Base-by-base conservation (phyloP, 441 rosid species). In the Gossypium lobatum region DNA sequence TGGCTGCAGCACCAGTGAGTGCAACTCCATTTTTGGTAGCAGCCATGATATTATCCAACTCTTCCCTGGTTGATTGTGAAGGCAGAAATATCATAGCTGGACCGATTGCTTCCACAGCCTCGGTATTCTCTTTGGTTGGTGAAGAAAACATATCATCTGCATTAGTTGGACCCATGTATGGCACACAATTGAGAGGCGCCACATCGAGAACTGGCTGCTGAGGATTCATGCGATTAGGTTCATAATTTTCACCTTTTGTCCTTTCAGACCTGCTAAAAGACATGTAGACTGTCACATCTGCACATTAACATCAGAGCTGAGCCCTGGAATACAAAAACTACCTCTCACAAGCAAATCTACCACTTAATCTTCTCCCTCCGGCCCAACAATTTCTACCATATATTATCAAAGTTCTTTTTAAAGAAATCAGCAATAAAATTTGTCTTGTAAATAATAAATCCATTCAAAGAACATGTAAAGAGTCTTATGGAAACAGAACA, bases 1-100 rank as follows among this genome's bases (percentile, higher is more conserved):
- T 53, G 26, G 95, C 88, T 2, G 93, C 95, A 83, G 85, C 85
- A 66, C 98, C 96, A 13, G 88, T 80, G 73, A 90, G 75, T 1
- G 75, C 86, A 79, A 94, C 82, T 76, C 88, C 92, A 61, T 53
- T 74, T 76, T 64, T 83, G 57, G 81, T 63, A 64, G 82, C 79
- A 42, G 54, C 54, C 20, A 83, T 31, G 11, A 90, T 62, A 52
- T 79, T 74, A 63, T 80, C 82, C 78, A 64, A 48, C 73, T 85
- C 86, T 74, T 83, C 82, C 77, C 13, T 62, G 64, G 84, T 73
- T 67, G 93, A 73, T 52, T 70, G 78, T 28, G 89, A 73, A 65
- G 95, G 86, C 28, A 73, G 64, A 64, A 34, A 64, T 20, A 73
- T 53, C 18, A 73, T 54, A 64, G 71, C 64, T 54, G 76, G 42